Base-by-base conservation (phyloP, 345 rosid species). In the Litchi chinensis region DNA sequence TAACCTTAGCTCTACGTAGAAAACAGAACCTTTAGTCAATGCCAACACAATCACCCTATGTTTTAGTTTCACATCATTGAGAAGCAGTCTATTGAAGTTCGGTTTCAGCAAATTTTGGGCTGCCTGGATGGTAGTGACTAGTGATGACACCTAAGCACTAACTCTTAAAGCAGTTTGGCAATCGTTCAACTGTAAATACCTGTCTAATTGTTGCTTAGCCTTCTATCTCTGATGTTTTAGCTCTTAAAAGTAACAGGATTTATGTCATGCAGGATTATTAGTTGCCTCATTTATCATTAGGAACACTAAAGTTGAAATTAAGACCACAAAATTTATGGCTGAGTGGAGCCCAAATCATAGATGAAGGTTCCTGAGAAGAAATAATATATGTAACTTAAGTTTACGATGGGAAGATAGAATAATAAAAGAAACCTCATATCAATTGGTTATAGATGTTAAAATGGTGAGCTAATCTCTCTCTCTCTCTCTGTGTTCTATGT, bases 201-300 rank as follows among this genome's bases (percentile, higher is more conserved):
- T 56, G 32, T 59, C 70, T 66, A 60, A 66, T 75, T n/a, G 52
- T 37, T 32, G 12, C 71, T 65, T 75, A 65, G 44, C 24, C 69
- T n/a, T 37, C 40, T 52, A 67, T 56, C 13, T 26, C 39, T 8
- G 24, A 68, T 39, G 11, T 37, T 52, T 56, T 66, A 12, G 65
- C 15, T 13, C 73, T n/a, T 65, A 50, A 56, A 18, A 32, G 65
- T 10, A 76, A 76, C 15, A 37, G 73, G 19, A 65, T 8, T 46
- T 48, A 65, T 15, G 26, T 24, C 50, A 75, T 65, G 48, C 10
- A 16, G 9, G 48, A 32, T 0, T 11, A 66, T 28, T 64, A 11
- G n/a, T 26, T 74, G 68, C 43, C 28, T 18, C 50, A 26, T 24
- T 4, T 60, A 22, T 21, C 12, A 16, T 44, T 62, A 74, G 28